phyloP scores from a whole-genome alignment of 345 rosid species.

The Lepidium didymum region DNA sequence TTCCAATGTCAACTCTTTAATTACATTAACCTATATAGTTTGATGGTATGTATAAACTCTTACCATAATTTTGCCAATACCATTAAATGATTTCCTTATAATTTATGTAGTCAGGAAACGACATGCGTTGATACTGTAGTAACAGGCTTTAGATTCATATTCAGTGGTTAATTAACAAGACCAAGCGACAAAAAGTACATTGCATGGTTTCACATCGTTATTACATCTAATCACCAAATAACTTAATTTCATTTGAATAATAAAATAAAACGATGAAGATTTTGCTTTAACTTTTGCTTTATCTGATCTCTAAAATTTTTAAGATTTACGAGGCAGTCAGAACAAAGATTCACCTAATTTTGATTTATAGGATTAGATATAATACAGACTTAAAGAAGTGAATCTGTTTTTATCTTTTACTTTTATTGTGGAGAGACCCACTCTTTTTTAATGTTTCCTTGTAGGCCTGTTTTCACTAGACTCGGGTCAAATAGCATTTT shows the following conservation, averaged over 20 bases:
- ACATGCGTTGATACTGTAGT: slow-evolving; percentile 15
- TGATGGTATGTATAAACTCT: background rate
- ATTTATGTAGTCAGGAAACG: background rate
- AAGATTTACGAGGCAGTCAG: slow-evolving; percentile 24
- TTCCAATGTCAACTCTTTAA: background rate
- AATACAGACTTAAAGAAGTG: background rate
- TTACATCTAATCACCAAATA: slow-evolving; percentile 21
- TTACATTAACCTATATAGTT: background rate
- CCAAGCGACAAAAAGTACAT: slow-evolving; percentile 11
- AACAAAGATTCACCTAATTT: slow-evolving; percentile 8
- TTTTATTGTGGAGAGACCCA: slow-evolving; percentile 21
- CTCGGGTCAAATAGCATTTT: slow-evolving; percentile 27
- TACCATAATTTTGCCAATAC: slow-evolving; percentile 1
- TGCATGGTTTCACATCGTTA: slow-evolving; percentile 13
- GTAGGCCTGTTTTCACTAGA: slow-evolving; percentile 22
- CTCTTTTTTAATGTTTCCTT: slow-evolving; percentile 19
- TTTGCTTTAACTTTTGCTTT: slow-evolving; percentile 26
- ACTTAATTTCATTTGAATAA: background rate
- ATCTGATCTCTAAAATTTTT: slow-evolving; percentile 13
- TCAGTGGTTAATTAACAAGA: slow-evolving; percentile 1
- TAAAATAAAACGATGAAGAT: slow-evolving; percentile 1
- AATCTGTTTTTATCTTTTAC: slow-evolving; percentile 11
- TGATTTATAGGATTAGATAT: background rate
- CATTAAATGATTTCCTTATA: background rate
- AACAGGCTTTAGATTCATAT: slow-evolving; percentile 3